Evolutionary conservation across 495 filamentous ascomycete species (phyloP).

Genomic region (Pyrenula aspistea): DNA sequence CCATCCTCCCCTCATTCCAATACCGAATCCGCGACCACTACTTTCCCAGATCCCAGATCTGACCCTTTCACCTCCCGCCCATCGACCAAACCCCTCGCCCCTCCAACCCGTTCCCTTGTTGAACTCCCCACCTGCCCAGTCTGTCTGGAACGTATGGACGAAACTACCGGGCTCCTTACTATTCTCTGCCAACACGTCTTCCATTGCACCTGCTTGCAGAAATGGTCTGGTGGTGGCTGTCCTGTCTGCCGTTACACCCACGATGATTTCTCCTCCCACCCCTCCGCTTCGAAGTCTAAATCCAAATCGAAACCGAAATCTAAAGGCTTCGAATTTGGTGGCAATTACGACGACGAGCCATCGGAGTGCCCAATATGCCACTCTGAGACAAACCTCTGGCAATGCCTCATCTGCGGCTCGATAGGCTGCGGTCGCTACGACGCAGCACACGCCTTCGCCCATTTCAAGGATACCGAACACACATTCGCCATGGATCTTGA

Average conservation of each 20-base stretch:
- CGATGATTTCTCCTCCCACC: slow-evolving; percentile 24
- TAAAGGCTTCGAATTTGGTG: slow-evolving; percentile 15
- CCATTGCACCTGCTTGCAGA: slow-evolving; percentile 91
- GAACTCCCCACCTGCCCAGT: slow-evolving; percentile 95
- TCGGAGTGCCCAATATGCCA: slow-evolving; percentile 64
- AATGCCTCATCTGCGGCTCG: slow-evolving; percentile 84
- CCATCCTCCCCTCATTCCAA: background rate
- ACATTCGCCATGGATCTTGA: slow-evolving; percentile 85
- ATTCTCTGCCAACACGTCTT: slow-evolving; percentile 98
- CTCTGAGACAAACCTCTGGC: slow-evolving; percentile 76
- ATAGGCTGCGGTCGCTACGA: slow-evolving; percentile 93
- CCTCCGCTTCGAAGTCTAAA: background rate
- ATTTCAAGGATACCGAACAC: slow-evolving; percentile 82
- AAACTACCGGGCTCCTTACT: slow-evolving; percentile 86
- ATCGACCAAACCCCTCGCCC: slow-evolving; percentile 72
- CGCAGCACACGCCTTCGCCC: slow-evolving; percentile 81
- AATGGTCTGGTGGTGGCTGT: slow-evolving; percentile 89
- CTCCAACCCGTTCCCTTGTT: slow-evolving; percentile 78
- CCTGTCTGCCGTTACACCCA: slow-evolving; percentile 89
- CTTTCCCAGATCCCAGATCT: slow-evolving; percentile 47
- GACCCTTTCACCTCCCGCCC: slow-evolving; percentile 43
- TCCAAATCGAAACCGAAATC: background rate
- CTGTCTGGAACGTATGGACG: slow-evolving; percentile 96
- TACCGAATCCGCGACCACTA: slow-evolving; percentile 2
- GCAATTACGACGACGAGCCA: slow-evolving; percentile 20